phyloP scores from a whole-genome alignment of 108 stramenopile genomes.

The Nitzschia sp. region DNA sequence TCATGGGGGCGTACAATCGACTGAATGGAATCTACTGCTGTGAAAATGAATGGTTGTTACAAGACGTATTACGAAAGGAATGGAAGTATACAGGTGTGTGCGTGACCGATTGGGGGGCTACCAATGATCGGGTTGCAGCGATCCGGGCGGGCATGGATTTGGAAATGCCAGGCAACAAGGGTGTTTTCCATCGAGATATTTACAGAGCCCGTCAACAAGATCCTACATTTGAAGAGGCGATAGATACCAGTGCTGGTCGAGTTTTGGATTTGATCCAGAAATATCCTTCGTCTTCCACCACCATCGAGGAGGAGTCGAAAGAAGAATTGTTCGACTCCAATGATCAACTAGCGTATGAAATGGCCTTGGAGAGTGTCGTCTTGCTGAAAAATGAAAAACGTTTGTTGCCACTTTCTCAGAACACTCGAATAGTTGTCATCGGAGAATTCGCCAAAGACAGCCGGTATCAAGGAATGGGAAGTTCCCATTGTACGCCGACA shows the following conservation, averaged over 20 bases:
- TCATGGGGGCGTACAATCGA: constrained; percentile 63
- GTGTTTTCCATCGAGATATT: constrained; percentile 24
- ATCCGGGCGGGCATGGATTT: constrained; percentile 63
- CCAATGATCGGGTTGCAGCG: constrained; percentile 41
- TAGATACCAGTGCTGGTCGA: constrained; percentile 32
- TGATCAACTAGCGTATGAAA: constrained; percentile 37
- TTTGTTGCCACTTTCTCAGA: constrained; percentile 37
- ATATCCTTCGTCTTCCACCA: not conserved
- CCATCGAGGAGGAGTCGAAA: not conserved
- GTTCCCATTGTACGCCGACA: constrained; percentile 38
- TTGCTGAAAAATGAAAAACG: constrained; percentile 48
- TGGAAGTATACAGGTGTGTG: constrained; percentile 66
- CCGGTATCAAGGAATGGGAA: constrained; percentile 59
- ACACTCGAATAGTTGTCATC: constrained; percentile 36
- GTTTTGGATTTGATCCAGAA: constrained; percentile 15
- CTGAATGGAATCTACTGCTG: constrained; percentile 66
- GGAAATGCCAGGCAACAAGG: constrained; percentile 70
- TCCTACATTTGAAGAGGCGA: not conserved
- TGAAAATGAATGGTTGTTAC: constrained; percentile 43
- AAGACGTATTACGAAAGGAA: constrained; percentile 40
- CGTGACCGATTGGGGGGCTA: constrained; percentile 77
- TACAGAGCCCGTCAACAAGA: constrained; percentile 11
- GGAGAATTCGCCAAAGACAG: constrained; percentile 54
- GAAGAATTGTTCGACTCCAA: constrained; percentile 25
- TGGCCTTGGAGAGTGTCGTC: constrained; percentile 46